Evolutionary conservation across 805 yeast genomes (phyloP), one percentile per base, ranked within the genome.

Genomic region (Ogataea trehalophila): DNA sequence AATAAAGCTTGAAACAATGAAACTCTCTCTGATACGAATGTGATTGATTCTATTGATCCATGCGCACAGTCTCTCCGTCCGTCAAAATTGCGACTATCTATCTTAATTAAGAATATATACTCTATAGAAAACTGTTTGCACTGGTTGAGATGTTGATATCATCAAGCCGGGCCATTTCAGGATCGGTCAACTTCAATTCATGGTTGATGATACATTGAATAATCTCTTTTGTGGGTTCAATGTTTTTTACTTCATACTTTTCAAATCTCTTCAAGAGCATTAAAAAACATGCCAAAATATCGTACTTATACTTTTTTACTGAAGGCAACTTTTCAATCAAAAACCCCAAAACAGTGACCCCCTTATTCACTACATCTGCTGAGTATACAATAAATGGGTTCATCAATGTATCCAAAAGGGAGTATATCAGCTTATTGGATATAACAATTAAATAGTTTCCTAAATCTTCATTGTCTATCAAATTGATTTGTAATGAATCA

Each of bases 371-470:
- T 16, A 51, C 36, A 1, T 49, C 51, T 3, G 40, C 34, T 3
- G 63, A 47, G 42, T 49, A 52, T 7, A 53, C 43, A 2, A 56
- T 45, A 43, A 52, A 64, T 9, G 70, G 69, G 42, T 66, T 57
- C 31, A 52, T 38, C 4, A 64, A 45, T 1, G 56, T 43, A 22
- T 61, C 62, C 31, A 66, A 44, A 2, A 57, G n/a, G 1, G 56
- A 39, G 29, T 58, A 58, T 9, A 61, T 40, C 3, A 63, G 33
- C 36, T 49, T 59, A 22, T 51, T 51, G 1, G 56, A 41, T 7
- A 60, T 43, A 6, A 63, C 62, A 6, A 56, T 26, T 7, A 48
- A 16, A 38, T 52, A 65, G 1, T 33, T 20, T 2, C 55, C 62
- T 20, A 60, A 44, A 4, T 34, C 17, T 6, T 51, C 43, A 13